Evolutionary conservation across 768 basidiomycete genomes (phyloP), one percentile per base, ranked within the genome.

Genomic region (Fibroporia radiculosa): DNA sequence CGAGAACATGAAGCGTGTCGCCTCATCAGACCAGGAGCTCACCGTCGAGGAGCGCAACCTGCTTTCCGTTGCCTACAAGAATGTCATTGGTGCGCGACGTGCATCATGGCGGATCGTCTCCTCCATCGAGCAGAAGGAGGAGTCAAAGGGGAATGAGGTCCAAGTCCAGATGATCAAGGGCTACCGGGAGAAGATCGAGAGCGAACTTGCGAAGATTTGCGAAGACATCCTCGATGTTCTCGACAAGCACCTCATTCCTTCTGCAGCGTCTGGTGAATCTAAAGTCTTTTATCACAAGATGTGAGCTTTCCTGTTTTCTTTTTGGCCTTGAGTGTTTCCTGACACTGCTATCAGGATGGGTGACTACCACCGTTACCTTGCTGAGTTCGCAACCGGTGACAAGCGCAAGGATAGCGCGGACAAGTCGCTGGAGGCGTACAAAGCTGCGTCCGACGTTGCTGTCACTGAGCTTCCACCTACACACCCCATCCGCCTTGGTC

Each of bases 201-300:
- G 77, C 57, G 93, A 98, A 67, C 83, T 98, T 47, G 90, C 91
- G 47, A 92, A 92, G 72, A 96, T 98, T 68, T 98, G 93, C 73
- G 92, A 96, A 71, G 93, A 97, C 64, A 96, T 98, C 61, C 87
- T 98, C 58, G 83, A 89, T 52, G 92, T 98, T 41, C 87, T 98
- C 56, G 91, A 93, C 68, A 91, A 95, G 74, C 93, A 96, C 75
- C 84, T 97, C 59, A 96, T 91, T 58, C 93, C 93, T 51, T 93
- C 92, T 10, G 95, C 95, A 41, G 91, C 90, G 50, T 85, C 90
- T 46, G 93, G 93, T 62, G 95, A 98, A 71, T 91, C 87, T 48
- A 95, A 96, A 74, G 93, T 97, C 47, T 98, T 97, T 80, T 98
- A 98, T 75, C 93, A 95, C 80, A 97, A 97, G 82, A 93, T 96